These are phyloP conservation scores for Chrysosporium queenslandicum DNA, from an alignment of 2,329 filamentous ascomycete species.

Conservation along the genomic window DNA sequence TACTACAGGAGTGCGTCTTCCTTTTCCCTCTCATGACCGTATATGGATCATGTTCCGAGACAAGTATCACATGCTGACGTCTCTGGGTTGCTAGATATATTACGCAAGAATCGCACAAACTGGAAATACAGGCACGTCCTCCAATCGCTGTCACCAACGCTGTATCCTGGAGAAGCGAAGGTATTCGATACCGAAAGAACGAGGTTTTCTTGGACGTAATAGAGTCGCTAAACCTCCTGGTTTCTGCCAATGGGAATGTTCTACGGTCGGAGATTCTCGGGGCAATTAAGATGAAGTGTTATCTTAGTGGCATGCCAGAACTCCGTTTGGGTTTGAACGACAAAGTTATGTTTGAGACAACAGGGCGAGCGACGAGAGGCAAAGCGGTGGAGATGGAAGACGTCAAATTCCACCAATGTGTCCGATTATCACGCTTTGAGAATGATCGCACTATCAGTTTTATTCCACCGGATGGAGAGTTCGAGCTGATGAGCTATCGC, in stretches of 20 bases:
- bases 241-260: slow-evolving; percentile 89
- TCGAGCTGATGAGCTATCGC: slow-evolving; percentile 98
- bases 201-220: slow-evolving; percentile 98
- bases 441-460: slow-evolving; percentile 98
- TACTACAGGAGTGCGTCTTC: slow-evolving; percentile 65
- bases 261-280: slow-evolving; percentile 92
- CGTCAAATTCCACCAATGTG: slow-evolving; percentile 98
- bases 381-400: slow-evolving; percentile 99
- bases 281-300: slow-evolving; percentile 99
- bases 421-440: slow-evolving; percentile 88
- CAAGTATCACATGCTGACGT: neutral
- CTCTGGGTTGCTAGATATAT: slow-evolving; percentile 56
- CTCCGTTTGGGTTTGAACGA: slow-evolving; percentile 89
- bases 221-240: slow-evolving; percentile 90
- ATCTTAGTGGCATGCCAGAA: slow-evolving; percentile 96
- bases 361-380: slow-evolving; percentile 80
- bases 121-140: slow-evolving; percentile 89
- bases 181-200: slow-evolving; percentile 97
- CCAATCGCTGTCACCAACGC: slow-evolving; percentile 98
- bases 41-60: neutral
- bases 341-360: slow-evolving; percentile 99
- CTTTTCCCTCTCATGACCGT: neutral
- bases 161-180: slow-evolving; percentile 95
- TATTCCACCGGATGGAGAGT: slow-evolving; percentile 95
- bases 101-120: slow-evolving; percentile 96